Base-by-base conservation (phyloP, 768 basidiomycete genomes). In the Tulasnella sp. region DNA sequence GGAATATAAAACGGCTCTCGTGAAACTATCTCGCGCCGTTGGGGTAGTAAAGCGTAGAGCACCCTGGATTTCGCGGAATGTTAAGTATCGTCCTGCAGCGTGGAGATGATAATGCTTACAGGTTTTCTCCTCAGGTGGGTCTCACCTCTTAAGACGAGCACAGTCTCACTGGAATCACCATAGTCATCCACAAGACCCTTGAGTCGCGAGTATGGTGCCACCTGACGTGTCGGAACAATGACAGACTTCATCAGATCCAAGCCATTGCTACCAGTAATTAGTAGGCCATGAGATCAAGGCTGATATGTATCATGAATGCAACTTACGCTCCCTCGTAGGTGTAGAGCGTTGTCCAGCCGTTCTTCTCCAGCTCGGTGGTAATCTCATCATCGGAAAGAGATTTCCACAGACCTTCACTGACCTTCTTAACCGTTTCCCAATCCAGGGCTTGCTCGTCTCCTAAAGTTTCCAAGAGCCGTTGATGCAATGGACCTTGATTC, bases 161-260 rank as follows among this genome's bases (percentile, higher is more conserved):
- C 66, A 41, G 72, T 68, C 32, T 65, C 63, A 2, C 61, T 56
- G 40, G 63, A 34, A 20, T 58, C 49, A 37, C 58, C 56, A 39
- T 64, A 72, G 52, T 72, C 71, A 22, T 72, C 72, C 27, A 58
- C 55, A 37, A 65, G 66, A 20, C 71, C 72, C 16, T 65, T 65
- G 53, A 73, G 62, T 1, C 63, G 61, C 37, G 61, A 58, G 34
- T 63, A 64, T 5, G 63, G 66, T 5, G 60, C 64, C 49, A 68
- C 64, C 58, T 70, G 65, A 32, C 56, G 62, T 46, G 67, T 59
- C 5, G 70, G 68, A 31, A 60, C 58, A 9, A 68, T 66, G 29
- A 71, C 68, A 16, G 67, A 66, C 57, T 72, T 70, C 20, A 69
- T 64, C 54, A 56, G 68, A 19, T 72, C 71, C 69, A 70, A 67